Conservation (phyloP, 805 yeast species). For the Cyberlindnera xylosilytica region DNA sequence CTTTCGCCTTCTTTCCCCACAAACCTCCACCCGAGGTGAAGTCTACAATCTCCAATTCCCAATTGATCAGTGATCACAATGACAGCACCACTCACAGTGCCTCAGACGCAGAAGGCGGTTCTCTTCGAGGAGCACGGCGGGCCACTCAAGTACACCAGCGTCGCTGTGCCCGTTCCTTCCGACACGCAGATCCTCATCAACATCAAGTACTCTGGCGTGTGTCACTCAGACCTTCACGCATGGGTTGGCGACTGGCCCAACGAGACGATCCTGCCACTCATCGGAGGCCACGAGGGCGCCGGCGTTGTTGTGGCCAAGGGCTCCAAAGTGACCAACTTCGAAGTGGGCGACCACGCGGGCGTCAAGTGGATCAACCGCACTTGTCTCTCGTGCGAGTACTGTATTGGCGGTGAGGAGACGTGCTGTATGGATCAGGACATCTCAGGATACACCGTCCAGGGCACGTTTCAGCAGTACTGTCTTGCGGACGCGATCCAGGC, state of each 20-base stretch:
- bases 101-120: constrained; percentile 47
- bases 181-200: constrained; percentile 52
- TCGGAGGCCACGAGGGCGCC: constrained; percentile 75
- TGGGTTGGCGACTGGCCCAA: constrained; percentile 57
- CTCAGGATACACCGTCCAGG: constrained; percentile 75
- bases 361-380: constrained; percentile 68
- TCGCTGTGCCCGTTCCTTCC: constrained; percentile 52
- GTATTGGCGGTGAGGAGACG: constrained; percentile 54
- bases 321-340: constrained; percentile 52
- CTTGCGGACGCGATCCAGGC: constrained; percentile 64
- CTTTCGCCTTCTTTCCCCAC: no score
- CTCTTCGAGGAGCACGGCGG: constrained; percentile 48
- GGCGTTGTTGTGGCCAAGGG: constrained; percentile 66
- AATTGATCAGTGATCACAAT: no score
- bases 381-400: constrained; percentile 61
- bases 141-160: constrained; percentile 42
- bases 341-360: constrained; percentile 64
- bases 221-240: constrained; percentile 63
- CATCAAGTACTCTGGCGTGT: constrained; percentile 62
- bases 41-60: no score
- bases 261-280: constrained; percentile 52
- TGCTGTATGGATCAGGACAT: constrained; percentile 67
- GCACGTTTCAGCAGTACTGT: constrained; percentile 71
- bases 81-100: constrained; percentile 18
- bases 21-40: no score